A percentile compares a stretch with the other conserved stretches of the same genome.
These are phyloP conservation scores for Stephanodiscus minutulus DNA, from an alignment of 108 stramenopile species.

Conservation along the genomic window DNA sequence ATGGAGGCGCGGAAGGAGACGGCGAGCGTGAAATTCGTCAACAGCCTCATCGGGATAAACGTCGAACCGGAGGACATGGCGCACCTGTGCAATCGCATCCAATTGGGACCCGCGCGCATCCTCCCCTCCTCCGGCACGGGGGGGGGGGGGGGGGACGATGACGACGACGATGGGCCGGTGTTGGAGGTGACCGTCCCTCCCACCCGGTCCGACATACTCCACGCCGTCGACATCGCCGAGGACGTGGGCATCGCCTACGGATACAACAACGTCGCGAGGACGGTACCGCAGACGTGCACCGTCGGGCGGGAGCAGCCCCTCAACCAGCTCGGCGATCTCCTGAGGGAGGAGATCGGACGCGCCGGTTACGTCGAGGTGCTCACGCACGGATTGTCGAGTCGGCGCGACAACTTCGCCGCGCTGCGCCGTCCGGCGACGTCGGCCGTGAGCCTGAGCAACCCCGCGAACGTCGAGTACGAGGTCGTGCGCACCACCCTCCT, in stretches of 20 bases:
- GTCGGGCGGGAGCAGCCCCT: constrained; percentile 89
- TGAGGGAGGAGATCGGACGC: constrained; percentile 95
- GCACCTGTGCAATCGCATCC: constrained; percentile 92
- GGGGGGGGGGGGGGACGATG: constrained; percentile 48
- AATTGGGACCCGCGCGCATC: constrained; percentile 89
- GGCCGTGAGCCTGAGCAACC: constrained; percentile 94
- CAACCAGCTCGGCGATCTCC: constrained; percentile 90
- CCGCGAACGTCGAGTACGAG: constrained; percentile 97
- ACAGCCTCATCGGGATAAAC: constrained; percentile 88
- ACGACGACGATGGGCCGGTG: constrained; percentile 63
- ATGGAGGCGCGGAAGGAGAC: constrained; percentile 71
- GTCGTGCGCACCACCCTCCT: constrained; percentile 96
- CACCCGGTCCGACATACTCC: constrained; percentile 96
- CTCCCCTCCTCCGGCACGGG: constrained; percentile 27
- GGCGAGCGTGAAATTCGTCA: constrained; percentile 85
- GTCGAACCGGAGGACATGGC: constrained; percentile 80
- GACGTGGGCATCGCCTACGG: constrained; percentile 99
- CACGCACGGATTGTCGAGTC: constrained; percentile 90
- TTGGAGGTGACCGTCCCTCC: constrained; percentile 95
- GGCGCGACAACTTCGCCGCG: constrained; percentile 92
- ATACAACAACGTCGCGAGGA: constrained; percentile 97
- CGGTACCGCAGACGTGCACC: constrained; percentile 81
- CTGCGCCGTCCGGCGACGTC: constrained; percentile 67
- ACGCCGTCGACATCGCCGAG: constrained; percentile 98
- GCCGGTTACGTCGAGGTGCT: constrained; percentile 94